phyloP scores from a whole-genome alignment of 2,329 filamentous ascomycete genomes.

The Coniochaeta sp. region DNA sequence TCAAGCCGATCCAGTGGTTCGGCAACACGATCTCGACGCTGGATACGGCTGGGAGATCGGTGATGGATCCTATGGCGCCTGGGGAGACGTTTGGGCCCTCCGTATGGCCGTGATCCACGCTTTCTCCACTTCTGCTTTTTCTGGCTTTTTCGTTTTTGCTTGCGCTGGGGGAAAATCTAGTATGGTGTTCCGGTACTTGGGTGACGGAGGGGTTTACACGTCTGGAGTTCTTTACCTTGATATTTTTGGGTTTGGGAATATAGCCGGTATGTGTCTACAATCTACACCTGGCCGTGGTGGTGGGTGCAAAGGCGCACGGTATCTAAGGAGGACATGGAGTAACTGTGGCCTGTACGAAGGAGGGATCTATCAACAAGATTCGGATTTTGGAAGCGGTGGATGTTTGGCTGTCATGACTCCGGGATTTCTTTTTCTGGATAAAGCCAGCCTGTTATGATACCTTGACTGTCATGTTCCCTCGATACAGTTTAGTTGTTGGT shows the following conservation, averaged over 20 bases:
- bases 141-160: too few relatives aligned
- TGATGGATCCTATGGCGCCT: constrained; percentile 30
- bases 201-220: background rate
- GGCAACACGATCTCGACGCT: constrained; percentile 47
- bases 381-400: background rate
- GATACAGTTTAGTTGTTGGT: background rate
- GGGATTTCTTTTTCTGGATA: background rate
- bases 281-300: background rate
- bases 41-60: constrained; percentile 37
- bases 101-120: constrained; percentile 31
- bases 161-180: background rate
- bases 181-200: background rate
- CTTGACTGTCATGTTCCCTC: background rate
- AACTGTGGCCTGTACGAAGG: background rate
- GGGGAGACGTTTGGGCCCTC: constrained; percentile 46
- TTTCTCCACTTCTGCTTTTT: background rate
- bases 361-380: background rate
- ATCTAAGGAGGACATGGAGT: background rate
- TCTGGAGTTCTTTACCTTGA: background rate
- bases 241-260: background rate
- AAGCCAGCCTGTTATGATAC: background rate
- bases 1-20: constrained; percentile 53
- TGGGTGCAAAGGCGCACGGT: background rate
- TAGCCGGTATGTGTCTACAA: background rate
- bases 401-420: background rate